Percentiles rank a stretch among this genome's conserved stretches.
These are phyloP conservation scores for Neophaeococcomyces mojaviensis DNA, from an alignment of 2,329 filamentous ascomycete genomes.

Conservation along the genomic window DNA sequence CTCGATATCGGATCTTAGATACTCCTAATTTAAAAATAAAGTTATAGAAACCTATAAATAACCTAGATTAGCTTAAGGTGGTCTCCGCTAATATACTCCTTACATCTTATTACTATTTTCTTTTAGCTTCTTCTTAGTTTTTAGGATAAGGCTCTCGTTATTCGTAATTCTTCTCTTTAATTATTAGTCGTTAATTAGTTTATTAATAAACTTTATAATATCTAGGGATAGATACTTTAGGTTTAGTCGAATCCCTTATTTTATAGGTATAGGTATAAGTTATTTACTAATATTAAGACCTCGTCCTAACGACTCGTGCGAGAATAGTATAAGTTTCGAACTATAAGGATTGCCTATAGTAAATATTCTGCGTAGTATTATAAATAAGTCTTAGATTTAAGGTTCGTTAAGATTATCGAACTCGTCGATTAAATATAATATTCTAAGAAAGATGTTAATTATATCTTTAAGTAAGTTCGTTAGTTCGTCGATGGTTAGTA, in stretches of 20 bases:
- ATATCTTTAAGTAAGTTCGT: neutral
- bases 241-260: neutral
- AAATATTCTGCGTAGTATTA: neutral
- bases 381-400: neutral
- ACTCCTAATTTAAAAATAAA: neutral
- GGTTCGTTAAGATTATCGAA: neutral
- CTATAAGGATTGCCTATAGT: neutral
- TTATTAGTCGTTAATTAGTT: neutral
- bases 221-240: neutral
- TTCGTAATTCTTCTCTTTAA: neutral
- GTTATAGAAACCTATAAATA: neutral
- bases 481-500: neutral
- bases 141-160: neutral
- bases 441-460: neutral
- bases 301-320: neutral
- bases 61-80: neutral
- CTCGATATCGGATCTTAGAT: neutral
- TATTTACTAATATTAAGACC: neutral
- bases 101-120: neutral
- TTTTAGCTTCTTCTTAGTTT: neutral
- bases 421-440: neutral
- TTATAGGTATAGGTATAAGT: neutral
- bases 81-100: neutral
- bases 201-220: neutral
- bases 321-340: neutral